Evolutionary conservation across 2,329 filamentous ascomycete genomes (phyloP).

Genomic region (Botrytis porri): DNA sequence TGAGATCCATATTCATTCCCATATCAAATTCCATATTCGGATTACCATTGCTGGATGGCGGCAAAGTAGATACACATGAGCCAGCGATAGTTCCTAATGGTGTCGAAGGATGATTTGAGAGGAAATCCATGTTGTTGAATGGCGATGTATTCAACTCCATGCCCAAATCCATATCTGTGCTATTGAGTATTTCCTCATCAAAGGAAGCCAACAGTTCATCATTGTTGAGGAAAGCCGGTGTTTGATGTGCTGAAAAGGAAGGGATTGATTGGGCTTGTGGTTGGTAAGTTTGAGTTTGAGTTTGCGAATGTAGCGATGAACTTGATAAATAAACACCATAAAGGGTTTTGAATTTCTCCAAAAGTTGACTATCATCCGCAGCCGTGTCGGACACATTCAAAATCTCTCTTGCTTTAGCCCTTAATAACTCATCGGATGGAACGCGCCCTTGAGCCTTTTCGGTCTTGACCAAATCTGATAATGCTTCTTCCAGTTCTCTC

Average conservation of each 20-base stretch:
- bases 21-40: constrained; percentile 21
- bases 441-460: constrained; percentile 43
- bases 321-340: background rate
- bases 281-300: constrained; percentile 5
- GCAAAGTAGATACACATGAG: background rate
- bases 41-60: background rate
- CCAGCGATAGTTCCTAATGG: background rate
- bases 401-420: constrained; percentile 48
- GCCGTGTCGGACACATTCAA: constrained; percentile 47
- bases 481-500: constrained; percentile 54
- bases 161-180: background rate
- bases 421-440: constrained; percentile 49
- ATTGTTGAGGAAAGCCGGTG: constrained; percentile 22
- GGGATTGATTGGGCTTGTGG: constrained; percentile 7
- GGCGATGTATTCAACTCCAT: background rate
- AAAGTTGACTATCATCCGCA: constrained; percentile 52
- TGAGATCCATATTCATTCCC: constrained; percentile 3
- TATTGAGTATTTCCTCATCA: constrained; percentile 22
- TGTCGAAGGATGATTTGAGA: background rate
- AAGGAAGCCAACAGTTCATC: constrained; percentile 28
- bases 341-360: constrained; percentile 48
- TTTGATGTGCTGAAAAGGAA: background rate
- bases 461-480: constrained; percentile 48
- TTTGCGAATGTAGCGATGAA: background rate
- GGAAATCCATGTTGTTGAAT: background rate